These are phyloP conservation scores for Aspergillus ruber DNA, from an alignment of 2,329 filamentous ascomycete species.

Conservation along the genomic window DNA sequence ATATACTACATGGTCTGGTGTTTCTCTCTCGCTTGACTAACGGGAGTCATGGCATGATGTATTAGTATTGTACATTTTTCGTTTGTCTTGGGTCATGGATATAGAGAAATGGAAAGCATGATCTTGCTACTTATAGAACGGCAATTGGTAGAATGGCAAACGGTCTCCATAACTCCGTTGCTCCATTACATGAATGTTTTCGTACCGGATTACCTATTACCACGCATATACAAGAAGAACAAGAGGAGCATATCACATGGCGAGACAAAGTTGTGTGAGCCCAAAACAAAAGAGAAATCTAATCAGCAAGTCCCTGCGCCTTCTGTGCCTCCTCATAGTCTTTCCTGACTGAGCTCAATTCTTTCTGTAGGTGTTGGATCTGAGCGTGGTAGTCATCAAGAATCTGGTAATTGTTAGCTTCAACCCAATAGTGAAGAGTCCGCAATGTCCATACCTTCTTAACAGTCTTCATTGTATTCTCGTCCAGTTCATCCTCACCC, in stretches of 20 bases:
- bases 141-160: conserved; percentile 9
- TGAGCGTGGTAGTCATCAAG: conserved; percentile 46
- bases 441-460: conserved; percentile 47
- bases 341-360: conserved; percentile 52
- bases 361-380: conserved; percentile 54
- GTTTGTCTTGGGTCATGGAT: conserved; percentile 14
- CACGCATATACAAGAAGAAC: conserved; percentile 7
- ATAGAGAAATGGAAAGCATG: conserved; percentile 9
- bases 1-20: not conserved
- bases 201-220: conserved; percentile 6
- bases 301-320: conserved; percentile 17
- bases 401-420: conserved; percentile 31
- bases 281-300: not conserved
- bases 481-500: conserved; percentile 45
- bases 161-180: conserved; percentile 1
- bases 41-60: conserved; percentile 21
- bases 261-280: not conserved
- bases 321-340: conserved; percentile 54
- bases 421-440: no score
- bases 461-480: conserved; percentile 53
- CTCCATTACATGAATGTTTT: not conserved
- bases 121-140: not conserved
- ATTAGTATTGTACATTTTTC: conserved; percentile 29
- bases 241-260: conserved; percentile 6
- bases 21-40: not conserved